Evolutionary conservation across 1,284 basidiomycete species (phyloP), one percentile per base, ranked within the genome.

Genomic region (Cronartium ribicola): DNA sequence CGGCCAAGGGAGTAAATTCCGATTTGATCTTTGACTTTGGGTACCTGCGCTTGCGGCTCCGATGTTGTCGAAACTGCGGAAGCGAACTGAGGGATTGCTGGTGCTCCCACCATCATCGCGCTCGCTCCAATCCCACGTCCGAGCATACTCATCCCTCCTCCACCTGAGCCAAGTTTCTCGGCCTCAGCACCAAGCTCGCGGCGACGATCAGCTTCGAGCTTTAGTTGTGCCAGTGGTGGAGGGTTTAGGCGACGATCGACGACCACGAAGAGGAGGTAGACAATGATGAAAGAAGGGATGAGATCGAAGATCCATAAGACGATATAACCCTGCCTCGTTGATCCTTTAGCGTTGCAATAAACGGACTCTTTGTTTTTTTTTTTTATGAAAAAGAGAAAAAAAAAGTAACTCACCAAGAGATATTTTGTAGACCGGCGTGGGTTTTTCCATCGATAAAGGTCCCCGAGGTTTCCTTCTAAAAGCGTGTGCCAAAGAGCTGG

Each of bases 381-480:
- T 10, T 17, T 10, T n/a, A 59, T 59, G 10, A 22, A 17, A 22
- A 17, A 59, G 10, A 37, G 39, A 36, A 3, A 3, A 36, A 46
- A 11, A 5, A 60, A 29, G 8, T 20, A 10, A 74, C 72, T 55
- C n/a, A 74, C 72, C 5, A 39, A 60, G 39, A 59, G 17, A 57
- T 74, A 74, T 37, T 51, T 48, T 29, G 66, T 39, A 5, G 72
- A 66, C 39, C 39, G 55, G 39, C 39, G 40, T 4, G 66, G 66
- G 22, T 67, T 46, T 62, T 66, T 46, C 72, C 72, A 74, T 41
- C 72, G 72, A 63, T 67, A 74, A 22, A 74, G n/a, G 14, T 55
- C 51, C 20, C 65, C 66, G 7, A 67, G 11, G 8, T 62, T 37
- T 39, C 48, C 51, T 11, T 44, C 66, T 20, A 59, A 63, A 36